Conservation (phyloP, 495 filamentous ascomycete genomes). For the Chaetomium tenue region DNA sequence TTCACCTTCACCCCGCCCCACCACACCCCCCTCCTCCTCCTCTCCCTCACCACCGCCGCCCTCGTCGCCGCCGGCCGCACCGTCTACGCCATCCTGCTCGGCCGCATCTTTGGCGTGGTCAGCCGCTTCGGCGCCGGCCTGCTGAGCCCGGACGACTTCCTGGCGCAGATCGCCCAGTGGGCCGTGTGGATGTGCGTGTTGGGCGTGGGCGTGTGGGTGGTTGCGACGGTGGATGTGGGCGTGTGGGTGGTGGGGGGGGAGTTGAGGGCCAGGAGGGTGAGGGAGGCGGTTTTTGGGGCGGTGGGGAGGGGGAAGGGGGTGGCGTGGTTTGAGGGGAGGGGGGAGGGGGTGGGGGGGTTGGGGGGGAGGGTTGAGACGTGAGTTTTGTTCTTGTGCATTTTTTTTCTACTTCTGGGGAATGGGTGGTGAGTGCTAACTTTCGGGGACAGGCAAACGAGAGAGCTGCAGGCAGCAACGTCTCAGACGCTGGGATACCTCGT, state of each 20-base stretch:
- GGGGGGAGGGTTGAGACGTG: conserved; percentile 73
- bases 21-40: conserved; percentile 56
- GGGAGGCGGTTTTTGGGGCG: conserved; percentile 62
- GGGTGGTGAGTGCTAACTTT: not conserved
- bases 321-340: conserved; percentile 76
- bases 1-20: conserved; percentile 67
- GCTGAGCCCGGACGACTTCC: conserved; percentile 50
- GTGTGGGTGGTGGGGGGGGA: conserved; percentile 77
- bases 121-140: conserved; percentile 60
- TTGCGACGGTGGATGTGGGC: conserved; percentile 62
- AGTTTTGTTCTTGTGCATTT: conserved; percentile 26
- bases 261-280: conserved; percentile 66
- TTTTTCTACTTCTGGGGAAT: not conserved
- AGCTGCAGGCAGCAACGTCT: conserved; percentile 77
- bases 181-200: conserved; percentile 59
- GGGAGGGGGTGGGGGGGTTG: conserved; percentile 69
- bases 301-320: conserved; percentile 67
- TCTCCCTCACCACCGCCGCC: conserved; percentile 54
- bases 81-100: conserved; percentile 66
- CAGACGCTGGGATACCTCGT: conserved; percentile 70
- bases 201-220: conserved; percentile 61
- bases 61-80: conserved; percentile 63
- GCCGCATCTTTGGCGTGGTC: conserved; percentile 71
- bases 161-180: conserved; percentile 56
- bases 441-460: conserved; percentile 61